A percentile compares a stretch with the other conserved stretches of the same genome.
These are phyloP conservation scores for Triticum monococcum DNA, from an alignment of 176 grass and related monocot genomes.

Conservation along the genomic window DNA sequence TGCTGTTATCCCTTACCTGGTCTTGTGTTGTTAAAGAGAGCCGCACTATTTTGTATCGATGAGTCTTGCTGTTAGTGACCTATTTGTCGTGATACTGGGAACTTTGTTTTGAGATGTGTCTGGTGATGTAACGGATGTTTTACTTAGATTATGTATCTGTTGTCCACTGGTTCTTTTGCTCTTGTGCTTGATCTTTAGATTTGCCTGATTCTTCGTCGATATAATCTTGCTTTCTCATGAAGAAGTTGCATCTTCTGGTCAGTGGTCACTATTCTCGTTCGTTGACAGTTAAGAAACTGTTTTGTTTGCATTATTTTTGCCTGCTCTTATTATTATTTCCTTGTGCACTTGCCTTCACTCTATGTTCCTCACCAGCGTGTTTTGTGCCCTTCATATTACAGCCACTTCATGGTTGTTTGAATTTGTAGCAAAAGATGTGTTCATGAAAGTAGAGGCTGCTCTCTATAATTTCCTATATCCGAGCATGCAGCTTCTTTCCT, in stretches of 20 bases:
- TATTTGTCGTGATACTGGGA: neutral
- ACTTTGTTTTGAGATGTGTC: neutral
- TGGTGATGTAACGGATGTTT: conserved; percentile 7
- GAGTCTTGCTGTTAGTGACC: neutral
- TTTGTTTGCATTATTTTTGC: neutral
- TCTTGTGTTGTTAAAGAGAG: neutral
- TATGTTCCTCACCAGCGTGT: no score
- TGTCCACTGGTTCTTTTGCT: neutral
- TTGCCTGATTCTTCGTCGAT: neutral
- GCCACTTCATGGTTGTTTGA: no score
- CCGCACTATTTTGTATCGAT: neutral
- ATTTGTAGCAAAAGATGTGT: no score
- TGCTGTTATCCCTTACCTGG: neutral
- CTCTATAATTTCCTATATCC: no score
- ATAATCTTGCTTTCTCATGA: neutral
- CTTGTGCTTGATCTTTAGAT: neutral
- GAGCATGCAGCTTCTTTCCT: no score
- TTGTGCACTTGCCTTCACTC: neutral
- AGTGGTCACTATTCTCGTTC: neutral
- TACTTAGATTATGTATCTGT: neutral
- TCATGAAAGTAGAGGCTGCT: no score
- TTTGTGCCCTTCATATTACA: no score
- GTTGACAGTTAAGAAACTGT: neutral
- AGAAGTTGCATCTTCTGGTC: neutral
- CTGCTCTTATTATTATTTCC: neutral